Conservation (phyloP, 768 basidiomycete species). For the Suillus plorans region DNA sequence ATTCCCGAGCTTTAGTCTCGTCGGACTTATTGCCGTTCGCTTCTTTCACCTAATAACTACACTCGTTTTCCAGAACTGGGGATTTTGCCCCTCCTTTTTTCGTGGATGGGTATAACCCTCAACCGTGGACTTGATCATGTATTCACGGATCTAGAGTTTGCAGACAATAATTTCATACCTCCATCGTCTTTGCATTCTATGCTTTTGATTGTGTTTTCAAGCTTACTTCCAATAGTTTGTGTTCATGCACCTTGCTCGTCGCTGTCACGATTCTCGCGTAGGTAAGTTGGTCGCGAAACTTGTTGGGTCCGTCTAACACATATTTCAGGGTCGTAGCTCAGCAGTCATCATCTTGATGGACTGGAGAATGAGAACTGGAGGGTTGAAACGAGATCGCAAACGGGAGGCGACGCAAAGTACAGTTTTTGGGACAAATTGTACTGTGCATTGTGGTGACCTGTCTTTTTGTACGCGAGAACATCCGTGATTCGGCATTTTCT, state of each 20-base stretch:
- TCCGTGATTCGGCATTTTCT: not conserved
- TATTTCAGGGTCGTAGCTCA: not conserved
- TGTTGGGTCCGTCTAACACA: not conserved
- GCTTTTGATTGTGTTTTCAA: no score
- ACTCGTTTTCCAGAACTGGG: not conserved
- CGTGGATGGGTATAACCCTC: not conserved
- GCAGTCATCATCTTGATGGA: not conserved
- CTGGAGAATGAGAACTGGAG: not conserved
- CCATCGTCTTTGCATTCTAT: not conserved
- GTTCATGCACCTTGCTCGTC: not conserved
- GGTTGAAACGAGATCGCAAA: not conserved
- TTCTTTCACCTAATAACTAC: not conserved
- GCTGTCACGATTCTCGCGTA: not conserved
- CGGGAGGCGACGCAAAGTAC: not conserved
- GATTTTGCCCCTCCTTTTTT: no score
- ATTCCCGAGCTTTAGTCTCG: not conserved
- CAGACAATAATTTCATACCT: no score
- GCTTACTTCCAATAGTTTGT: not conserved
- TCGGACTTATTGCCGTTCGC: not conserved
- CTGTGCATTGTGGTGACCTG: not conserved
- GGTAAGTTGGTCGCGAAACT: not conserved
- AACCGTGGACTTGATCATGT: not conserved
- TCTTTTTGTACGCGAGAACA: not conserved
- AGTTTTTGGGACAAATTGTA: not conserved
- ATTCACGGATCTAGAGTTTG: no score